Percentiles rank a stretch among this genome's conserved stretches.
Evolutionary conservation across 345 rosid species (phyloP).

Genomic region (Pistacia atlantica): DNA sequence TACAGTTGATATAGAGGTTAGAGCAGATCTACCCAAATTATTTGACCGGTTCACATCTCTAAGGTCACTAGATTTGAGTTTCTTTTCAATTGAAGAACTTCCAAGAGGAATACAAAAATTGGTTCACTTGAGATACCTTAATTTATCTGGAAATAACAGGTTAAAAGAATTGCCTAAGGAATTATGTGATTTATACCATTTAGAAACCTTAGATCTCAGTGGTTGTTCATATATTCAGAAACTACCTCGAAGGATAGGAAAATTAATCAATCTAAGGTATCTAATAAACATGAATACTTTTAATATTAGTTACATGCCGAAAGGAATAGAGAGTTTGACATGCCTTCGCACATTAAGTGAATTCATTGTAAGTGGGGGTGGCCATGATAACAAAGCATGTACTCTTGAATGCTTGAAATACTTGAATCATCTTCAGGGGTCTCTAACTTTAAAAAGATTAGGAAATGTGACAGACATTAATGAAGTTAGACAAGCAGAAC

Average conservation of each 20-base stretch:
- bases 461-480: not conserved
- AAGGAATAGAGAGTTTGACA: not conserved
- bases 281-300: not conserved
- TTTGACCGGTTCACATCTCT: not conserved
- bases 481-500: not conserved
- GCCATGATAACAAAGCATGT: not conserved
- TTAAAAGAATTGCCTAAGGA: not conserved
- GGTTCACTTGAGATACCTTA: not conserved
- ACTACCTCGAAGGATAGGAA: not conserved
- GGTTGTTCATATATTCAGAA: not conserved
- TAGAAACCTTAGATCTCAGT: not conserved
- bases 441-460: not conserved
- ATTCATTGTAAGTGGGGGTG: not conserved
- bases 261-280: slow-evolving; percentile 1
- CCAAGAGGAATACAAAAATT: not conserved
- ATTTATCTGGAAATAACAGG: not conserved
- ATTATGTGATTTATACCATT: not conserved
- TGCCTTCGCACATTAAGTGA: not conserved
- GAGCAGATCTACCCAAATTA: not conserved
- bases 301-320: not conserved
- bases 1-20: no score
- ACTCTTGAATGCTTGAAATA: not conserved
- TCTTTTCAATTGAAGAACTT: not conserved
- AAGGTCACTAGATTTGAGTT: not conserved
- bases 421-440: not conserved